Percentiles rank a stretch among this genome's conserved stretches.
Evolutionary conservation across 2,329 filamentous ascomycete genomes (phyloP).

Genomic region (Fusarium incarnatum): DNA sequence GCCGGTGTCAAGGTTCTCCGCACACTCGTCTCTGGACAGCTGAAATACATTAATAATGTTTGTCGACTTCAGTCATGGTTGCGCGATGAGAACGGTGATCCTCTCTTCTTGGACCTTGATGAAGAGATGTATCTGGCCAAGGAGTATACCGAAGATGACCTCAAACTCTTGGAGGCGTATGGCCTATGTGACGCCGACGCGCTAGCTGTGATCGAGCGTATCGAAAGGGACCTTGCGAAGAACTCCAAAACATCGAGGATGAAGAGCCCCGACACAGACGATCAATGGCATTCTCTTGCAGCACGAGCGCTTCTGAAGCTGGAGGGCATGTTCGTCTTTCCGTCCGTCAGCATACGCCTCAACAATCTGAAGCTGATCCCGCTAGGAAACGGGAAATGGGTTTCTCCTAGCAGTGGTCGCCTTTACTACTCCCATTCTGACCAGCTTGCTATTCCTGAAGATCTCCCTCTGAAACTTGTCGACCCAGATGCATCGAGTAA

Average conservation of each 20-base stretch:
- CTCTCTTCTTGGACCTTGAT: conserved; percentile 29
- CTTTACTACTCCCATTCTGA: conserved; percentile 30
- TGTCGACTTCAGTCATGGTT: conserved; percentile 14
- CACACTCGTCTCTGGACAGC: not conserved
- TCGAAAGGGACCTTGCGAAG: conserved; percentile 20
- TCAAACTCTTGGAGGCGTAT: conserved; percentile 10
- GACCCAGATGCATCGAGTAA: conserved; percentile 19
- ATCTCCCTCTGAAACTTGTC: conserved; percentile 23
- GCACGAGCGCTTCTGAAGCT: conserved; percentile 17
- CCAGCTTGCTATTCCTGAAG: conserved; percentile 18
- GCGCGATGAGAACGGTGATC: conserved; percentile 26
- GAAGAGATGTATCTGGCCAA: conserved; percentile 36
- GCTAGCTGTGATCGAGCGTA: not conserved
- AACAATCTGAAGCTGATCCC: conserved; percentile 27
- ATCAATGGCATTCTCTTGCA: conserved; percentile 35
- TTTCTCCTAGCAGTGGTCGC: conserved; percentile 7
- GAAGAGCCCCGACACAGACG: conserved; percentile 11
- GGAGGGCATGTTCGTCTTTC: not conserved
- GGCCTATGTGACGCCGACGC: conserved; percentile 7
- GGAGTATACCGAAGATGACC: conserved; percentile 18
- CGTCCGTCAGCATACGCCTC: not conserved
- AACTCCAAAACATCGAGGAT: conserved; percentile 11
- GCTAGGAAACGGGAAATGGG: conserved; percentile 30
- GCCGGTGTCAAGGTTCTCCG: conserved; percentile 15
- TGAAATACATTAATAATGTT: conserved; percentile 21